Evolutionary conservation across 768 basidiomycete species (phyloP).

Genomic region (Suillus variegatus): DNA sequence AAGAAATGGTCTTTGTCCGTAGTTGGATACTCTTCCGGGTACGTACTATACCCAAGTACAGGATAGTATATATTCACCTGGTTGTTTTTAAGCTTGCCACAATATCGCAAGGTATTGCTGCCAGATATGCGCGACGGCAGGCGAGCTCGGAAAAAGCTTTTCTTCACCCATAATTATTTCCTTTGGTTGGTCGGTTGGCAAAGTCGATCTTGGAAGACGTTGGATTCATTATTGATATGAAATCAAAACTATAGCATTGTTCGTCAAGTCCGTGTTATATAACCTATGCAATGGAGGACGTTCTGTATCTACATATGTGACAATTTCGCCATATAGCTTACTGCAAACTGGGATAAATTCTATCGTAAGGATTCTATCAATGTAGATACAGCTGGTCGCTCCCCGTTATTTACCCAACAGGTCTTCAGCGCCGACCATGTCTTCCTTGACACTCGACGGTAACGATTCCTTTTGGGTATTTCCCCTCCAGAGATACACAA

Average conservation of each 20-base stretch:
- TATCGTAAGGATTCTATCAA: neutral
- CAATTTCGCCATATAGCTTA: neutral
- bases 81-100: slow-evolving; percentile 58
- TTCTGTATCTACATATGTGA: neutral
- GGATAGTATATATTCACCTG: slow-evolving; percentile 5
- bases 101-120: slow-evolving; percentile 89
- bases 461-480: neutral
- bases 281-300: neutral
- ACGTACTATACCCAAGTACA: slow-evolving; percentile 18
- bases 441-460: neutral
- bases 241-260: slow-evolving; percentile 28
- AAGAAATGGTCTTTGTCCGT: slow-evolving; percentile 75
- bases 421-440: neutral
- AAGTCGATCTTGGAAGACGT: slow-evolving; percentile 56
- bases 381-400: neutral
- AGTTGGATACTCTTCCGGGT: slow-evolving; percentile 89
- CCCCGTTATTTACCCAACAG: neutral
- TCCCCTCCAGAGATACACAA: neutral
- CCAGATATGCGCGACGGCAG: slow-evolving; percentile 80
- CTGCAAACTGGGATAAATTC: neutral
- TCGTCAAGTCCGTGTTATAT: neutral
- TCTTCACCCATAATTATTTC: slow-evolving; percentile 48
- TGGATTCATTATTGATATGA: slow-evolving; percentile 33
- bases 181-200: slow-evolving; percentile 64
- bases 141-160: slow-evolving; percentile 83